Percentiles rank a stretch among this genome's conserved stretches.
Evolutionary conservation across 208 protist genomes (phyloP).

Genomic region (Lotmaria passim): DNA sequence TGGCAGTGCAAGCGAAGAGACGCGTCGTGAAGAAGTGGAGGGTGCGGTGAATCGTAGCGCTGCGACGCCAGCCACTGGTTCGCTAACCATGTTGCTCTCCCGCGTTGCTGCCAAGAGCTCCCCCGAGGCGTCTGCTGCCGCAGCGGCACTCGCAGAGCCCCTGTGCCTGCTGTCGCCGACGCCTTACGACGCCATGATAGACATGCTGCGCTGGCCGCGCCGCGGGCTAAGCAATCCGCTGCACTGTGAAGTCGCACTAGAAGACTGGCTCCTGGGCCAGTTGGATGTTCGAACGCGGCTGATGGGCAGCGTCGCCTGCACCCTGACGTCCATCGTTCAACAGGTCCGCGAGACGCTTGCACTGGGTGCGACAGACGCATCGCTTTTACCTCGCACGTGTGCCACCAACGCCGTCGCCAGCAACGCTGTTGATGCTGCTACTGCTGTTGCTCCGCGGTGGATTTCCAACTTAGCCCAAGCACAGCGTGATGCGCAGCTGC

Average conservation of each 20-base stretch:
- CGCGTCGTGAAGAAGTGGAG: not conserved
- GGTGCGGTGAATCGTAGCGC: not conserved
- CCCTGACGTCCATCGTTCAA: slow-evolving; percentile 18
- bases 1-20: not conserved
- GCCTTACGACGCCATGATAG: slow-evolving; percentile 25
- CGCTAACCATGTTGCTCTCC: slow-evolving; percentile 22
- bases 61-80: not conserved
- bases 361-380: no score
- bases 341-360: slow-evolving; percentile 28
- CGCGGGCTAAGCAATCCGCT: slow-evolving; percentile 5
- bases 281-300: slow-evolving; percentile 16
- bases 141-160: slow-evolving; percentile 9
- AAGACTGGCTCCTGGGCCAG: slow-evolving; percentile 35
- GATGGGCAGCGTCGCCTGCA: slow-evolving; percentile 9
- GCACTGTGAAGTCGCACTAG: slow-evolving; percentile 24
- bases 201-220: slow-evolving; percentile 32
- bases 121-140: not conserved
- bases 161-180: slow-evolving; percentile 25
- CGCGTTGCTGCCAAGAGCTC: not conserved
- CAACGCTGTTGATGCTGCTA: no score
- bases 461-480: slow-evolving; percentile 19
- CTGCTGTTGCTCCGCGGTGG: slow-evolving; percentile 11
- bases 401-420: no score
- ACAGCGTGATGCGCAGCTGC: slow-evolving; percentile 38
- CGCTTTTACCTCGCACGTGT: no score